Conservation (phyloP, 495 filamentous ascomycete species). For the Annulohypoxylon bovei region DNA sequence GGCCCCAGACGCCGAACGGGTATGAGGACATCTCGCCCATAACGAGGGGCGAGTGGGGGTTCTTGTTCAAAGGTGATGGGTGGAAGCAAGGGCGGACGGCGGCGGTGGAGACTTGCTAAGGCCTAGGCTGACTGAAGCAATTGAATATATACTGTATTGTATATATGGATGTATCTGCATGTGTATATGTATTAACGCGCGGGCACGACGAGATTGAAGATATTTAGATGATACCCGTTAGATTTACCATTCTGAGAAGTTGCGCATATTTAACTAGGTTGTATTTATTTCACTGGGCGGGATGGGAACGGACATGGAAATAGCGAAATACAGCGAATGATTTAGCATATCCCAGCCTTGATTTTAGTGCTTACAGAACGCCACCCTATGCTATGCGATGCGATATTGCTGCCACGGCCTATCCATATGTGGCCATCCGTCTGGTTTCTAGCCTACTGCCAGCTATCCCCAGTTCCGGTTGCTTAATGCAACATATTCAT, state of each 20-base stretch:
- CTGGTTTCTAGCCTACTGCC: too few relatives aligned
- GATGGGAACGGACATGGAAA: background rate
- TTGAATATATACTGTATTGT: background rate
- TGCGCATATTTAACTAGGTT: background rate
- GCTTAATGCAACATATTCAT: background rate
- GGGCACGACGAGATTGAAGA: background rate
- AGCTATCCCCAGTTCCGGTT: background rate
- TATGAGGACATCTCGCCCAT: conserved; percentile 65
- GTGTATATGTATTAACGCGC: background rate
- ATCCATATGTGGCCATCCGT: background rate
- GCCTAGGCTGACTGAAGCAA: background rate
- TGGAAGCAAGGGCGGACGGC: conserved; percentile 50
- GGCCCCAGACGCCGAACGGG: conserved; percentile 62
- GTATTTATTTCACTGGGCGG: background rate
- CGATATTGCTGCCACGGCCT: background rate
- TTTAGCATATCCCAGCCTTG: background rate
- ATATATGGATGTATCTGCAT: background rate
- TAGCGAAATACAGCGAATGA: background rate
- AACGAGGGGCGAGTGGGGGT: conserved; percentile 65
- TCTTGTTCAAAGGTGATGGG: conserved; percentile 58
- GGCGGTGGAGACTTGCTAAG: conserved; percentile 53
- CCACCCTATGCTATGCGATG: conserved; percentile 4
- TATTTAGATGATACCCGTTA: conserved; percentile 16
- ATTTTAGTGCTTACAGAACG: background rate
- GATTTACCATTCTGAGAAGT: background rate